Percentiles rank a stretch among this genome's conserved stretches.
phyloP scores from a whole-genome alignment of 805 yeast species.

The Torulaspora microellipsoides region DNA sequence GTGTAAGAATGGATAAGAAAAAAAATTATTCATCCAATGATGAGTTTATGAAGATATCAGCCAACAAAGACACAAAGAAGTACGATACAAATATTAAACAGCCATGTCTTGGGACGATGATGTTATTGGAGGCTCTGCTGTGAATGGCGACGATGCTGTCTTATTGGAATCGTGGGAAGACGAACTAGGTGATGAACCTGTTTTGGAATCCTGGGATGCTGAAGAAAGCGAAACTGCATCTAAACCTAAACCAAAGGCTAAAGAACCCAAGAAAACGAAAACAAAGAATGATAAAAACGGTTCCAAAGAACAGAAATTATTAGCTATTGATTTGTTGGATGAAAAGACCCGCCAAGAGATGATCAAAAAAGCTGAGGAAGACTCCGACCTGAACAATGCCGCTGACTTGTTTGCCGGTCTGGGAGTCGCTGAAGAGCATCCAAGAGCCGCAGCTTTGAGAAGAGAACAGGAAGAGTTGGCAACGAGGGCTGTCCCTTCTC shows the following conservation, averaged over 20 bases:
- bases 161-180: slow-evolving; percentile 75
- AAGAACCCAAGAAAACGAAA: slow-evolving; percentile 29
- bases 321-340: slow-evolving; percentile 67
- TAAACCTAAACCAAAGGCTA: slow-evolving; percentile 30
- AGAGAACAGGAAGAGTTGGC: slow-evolving; percentile 36
- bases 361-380: slow-evolving; percentile 73
- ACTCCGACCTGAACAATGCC: slow-evolving; percentile 86
- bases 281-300: slow-evolving; percentile 38
- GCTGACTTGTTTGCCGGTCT: slow-evolving; percentile 83
- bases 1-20: too few relatives aligned
- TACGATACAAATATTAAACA: background rate
- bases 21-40: background rate
- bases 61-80: background rate
- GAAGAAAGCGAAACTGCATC: slow-evolving; percentile 57
- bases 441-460: slow-evolving; percentile 41
- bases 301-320: slow-evolving; percentile 37
- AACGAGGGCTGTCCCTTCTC: slow-evolving; percentile 25
- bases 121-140: slow-evolving; percentile 69
- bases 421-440: slow-evolving; percentile 48
- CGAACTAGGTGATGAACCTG: slow-evolving; percentile 62
- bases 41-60: background rate
- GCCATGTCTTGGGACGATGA: slow-evolving; percentile 68
- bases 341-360: slow-evolving; percentile 69
- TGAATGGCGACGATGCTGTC: slow-evolving; percentile 44
- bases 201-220: slow-evolving; percentile 86